Conservation (phyloP, 345 rosid genomes). For the Pugionium dolabratum region DNA sequence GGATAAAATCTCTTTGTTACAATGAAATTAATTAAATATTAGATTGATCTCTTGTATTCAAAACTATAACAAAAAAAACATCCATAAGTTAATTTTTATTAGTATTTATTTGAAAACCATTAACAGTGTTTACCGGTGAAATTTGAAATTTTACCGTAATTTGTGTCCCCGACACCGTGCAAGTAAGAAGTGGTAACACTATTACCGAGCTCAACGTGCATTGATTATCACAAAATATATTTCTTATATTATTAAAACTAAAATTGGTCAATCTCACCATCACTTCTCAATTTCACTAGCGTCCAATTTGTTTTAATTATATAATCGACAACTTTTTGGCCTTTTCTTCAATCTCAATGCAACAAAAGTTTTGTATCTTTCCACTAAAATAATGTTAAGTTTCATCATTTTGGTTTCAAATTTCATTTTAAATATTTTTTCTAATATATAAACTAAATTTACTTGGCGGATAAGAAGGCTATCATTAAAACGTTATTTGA, state of each 20-base stretch:
- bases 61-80: too few species aligned
- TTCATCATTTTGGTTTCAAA: too few species aligned
- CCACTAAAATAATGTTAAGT: conserved; percentile 24
- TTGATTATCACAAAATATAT: conserved; percentile 21
- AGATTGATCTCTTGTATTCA: too few species aligned
- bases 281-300: conserved; percentile 32
- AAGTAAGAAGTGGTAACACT: conserved; percentile 39
- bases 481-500: too few species aligned
- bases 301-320: conserved; percentile 37
- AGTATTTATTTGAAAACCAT: too few species aligned
- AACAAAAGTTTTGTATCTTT: conserved; percentile 41
- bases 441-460: too few species aligned
- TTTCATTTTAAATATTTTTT: too few species aligned
- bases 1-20: too few species aligned
- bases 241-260: conserved; percentile 26
- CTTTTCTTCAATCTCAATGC: conserved; percentile 41
- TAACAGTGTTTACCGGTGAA: conserved; percentile 27
- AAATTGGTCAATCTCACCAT: conserved; percentile 35
- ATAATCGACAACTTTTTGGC: conserved; percentile 40
- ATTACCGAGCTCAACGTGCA: conserved; percentile 35
- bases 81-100: too few species aligned
- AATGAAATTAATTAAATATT: too few species aligned
- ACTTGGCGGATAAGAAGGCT: too few species aligned
- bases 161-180: conserved; percentile 47
- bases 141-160: conserved; percentile 36